phyloP scores from a whole-genome alignment of 495 filamentous ascomycete species.

The Rhizodiscina lignyota region DNA sequence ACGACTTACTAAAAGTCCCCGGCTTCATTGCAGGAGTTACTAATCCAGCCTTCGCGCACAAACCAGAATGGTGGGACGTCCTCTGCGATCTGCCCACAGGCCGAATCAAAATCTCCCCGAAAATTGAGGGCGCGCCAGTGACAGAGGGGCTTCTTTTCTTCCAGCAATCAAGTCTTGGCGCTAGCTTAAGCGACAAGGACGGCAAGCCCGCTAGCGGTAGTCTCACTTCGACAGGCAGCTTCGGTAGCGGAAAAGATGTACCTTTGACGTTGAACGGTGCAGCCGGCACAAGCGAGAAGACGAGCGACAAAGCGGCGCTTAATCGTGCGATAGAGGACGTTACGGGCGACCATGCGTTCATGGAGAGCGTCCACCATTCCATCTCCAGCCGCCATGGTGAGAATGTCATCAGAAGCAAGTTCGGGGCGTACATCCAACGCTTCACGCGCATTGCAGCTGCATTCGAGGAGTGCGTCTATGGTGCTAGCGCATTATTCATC shows the following conservation, averaged over 20 bases:
- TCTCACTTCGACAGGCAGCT: background rate
- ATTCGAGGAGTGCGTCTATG: conserved; percentile 91
- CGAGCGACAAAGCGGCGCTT: background rate
- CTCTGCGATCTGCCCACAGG: conserved; percentile 87
- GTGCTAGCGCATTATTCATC: conserved; percentile 77
- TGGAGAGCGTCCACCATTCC: conserved; percentile 65
- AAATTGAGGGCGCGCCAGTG: conserved; percentile 56
- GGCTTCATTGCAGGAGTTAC: conserved; percentile 98
- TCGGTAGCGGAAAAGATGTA: background rate
- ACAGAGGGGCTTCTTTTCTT: conserved; percentile 76
- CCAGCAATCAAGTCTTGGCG: conserved; percentile 47
- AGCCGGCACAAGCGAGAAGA: conserved; percentile 1
- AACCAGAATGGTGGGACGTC: conserved; percentile 96
- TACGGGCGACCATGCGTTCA: conserved; percentile 83
- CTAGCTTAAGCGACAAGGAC: background rate
- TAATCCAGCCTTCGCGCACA: conserved; percentile 87
- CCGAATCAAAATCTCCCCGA: conserved; percentile 79
- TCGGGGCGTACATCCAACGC: conserved; percentile 74
- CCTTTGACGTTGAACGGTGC: conserved; percentile 1
- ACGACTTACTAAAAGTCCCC: conserved; percentile 86
- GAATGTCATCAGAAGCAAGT: conserved; percentile 75
- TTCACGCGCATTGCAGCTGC: conserved; percentile 85
- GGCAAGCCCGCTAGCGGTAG: background rate
- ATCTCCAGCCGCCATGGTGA: conserved; percentile 80
- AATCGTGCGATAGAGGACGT: conserved; percentile 31